Percentiles rank a stretch among this genome's conserved stretches.
phyloP scores from a whole-genome alignment of 2,329 filamentous ascomycete genomes.

The Plenodomus biglobosus region DNA sequence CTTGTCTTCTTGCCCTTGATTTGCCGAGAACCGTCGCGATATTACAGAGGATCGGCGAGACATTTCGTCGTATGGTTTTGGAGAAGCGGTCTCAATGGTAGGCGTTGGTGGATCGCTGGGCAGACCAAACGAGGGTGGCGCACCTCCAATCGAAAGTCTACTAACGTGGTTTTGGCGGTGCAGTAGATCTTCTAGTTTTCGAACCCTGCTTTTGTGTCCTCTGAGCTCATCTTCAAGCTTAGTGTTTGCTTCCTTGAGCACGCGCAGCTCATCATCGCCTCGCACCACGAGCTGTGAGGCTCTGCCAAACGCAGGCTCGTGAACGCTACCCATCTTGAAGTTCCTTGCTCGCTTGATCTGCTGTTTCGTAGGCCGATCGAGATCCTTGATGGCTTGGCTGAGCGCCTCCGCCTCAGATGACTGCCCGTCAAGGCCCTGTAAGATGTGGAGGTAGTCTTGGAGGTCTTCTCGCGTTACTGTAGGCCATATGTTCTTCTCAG shows the following conservation, averaged over 20 bases:
- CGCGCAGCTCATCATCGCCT: conserved; percentile 77
- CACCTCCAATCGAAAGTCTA: conserved; percentile 56
- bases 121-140: conserved; percentile 39
- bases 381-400: conserved; percentile 72
- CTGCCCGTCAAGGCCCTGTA: conserved; percentile 68
- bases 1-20: conserved; percentile 62
- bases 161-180: conserved; percentile 72
- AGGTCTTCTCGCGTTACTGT: conserved; percentile 73
- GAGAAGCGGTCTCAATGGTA: conserved; percentile 39
- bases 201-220: conserved; percentile 87
- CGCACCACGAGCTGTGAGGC: conserved; percentile 77
- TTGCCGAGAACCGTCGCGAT: conserved; percentile 63
- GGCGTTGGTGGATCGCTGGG: conserved; percentile 43
- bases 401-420: conserved; percentile 70
- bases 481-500: conserved; percentile 81
- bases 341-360: conserved; percentile 85
- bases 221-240: conserved; percentile 65
- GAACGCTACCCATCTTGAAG: conserved; percentile 94
- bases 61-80: conserved; percentile 46
- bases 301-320: conserved; percentile 84
- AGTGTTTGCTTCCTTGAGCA: conserved; percentile 56
- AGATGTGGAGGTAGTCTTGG: conserved; percentile 67
- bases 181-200: conserved; percentile 86
- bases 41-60: conserved; percentile 63
- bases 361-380: conserved; percentile 80